Base-by-base conservation (phyloP, 768 basidiomycete species). In the Termitomyces sp. region DNA sequence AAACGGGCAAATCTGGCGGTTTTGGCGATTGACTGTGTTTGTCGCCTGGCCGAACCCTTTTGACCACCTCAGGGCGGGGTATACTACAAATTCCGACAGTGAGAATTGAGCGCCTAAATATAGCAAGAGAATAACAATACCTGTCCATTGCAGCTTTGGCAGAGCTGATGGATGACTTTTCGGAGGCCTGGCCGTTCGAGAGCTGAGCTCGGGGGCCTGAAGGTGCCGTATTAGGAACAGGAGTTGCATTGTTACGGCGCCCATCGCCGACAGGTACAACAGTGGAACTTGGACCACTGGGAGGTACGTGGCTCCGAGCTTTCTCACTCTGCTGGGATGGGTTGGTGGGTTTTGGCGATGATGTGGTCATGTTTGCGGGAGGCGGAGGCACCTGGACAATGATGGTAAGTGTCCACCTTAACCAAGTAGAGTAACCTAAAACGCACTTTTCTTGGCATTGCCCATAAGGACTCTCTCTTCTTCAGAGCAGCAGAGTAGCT, bases 61-160 rank as follows among this genome's bases (percentile, higher is more conserved):
- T 88, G 56, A 91, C 86, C 34, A 89, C 87, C 66, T 90, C 88
- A n/a, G 89, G 89, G 46, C 88, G 75, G 23, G 88, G 89, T 45
- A 91, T 79, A 65, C 89, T 91, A 59, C 23, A 43, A 14, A 44
- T 55, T 35, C 59, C 8, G 37, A 55, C 42, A n/a, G 25, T 55
- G n/a, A 45, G 35, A 6, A 42, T 52, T 3, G 12, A 34, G 55
- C 19, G 57, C 27, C 39, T 45, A 28, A 59, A 53, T 25, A 34
- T 47, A 11, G 11, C 23, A 50, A 39, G 35, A 14, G 11, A 49
- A 56, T 37, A 3, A 61, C 69, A 57, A 72, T n/a, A 88, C 87
- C 85, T 87, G 57, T 88, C 86, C 65, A 89, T 80, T 0, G 85
- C 78, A 53, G 81, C 63, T 65, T 86, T 88, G 2, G 84, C 78